Evolutionary conservation across 73 alveolate genomes (phyloP).

Genomic region (Paramecium pentaurelia): DNA sequence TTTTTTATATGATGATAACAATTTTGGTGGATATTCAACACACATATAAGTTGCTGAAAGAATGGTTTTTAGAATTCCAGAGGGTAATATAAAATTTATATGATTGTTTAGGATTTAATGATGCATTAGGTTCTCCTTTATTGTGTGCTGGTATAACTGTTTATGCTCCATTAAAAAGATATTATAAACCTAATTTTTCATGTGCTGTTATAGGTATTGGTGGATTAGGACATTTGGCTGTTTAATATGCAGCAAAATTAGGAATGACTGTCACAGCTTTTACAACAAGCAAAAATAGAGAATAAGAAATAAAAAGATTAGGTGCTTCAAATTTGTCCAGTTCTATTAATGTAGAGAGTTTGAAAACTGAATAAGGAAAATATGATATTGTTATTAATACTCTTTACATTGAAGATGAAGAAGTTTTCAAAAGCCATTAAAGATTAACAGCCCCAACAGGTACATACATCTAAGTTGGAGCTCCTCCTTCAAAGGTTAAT

Average conservation of each 20-base stretch:
- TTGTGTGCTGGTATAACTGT: constrained; percentile 72
- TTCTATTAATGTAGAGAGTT: background rate
- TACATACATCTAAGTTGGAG: constrained; percentile 34
- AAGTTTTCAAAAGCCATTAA: background rate
- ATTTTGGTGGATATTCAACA: constrained; percentile 74
- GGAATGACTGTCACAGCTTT: constrained; percentile 74
- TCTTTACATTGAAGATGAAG: constrained; percentile 30
- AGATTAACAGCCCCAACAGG: constrained; percentile 34
- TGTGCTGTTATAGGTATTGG: constrained; percentile 72
- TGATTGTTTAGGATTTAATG: background rate
- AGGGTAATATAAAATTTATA: background rate
- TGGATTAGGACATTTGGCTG: constrained; percentile 76
- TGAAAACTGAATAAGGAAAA: background rate
- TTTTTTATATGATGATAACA: background rate
- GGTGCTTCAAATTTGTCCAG: constrained; percentile 62
- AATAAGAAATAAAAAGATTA: constrained; percentile 58
- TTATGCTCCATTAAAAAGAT: constrained; percentile 65
- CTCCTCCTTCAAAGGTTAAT: constrained; percentile 24
- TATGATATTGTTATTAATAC: constrained; percentile 33
- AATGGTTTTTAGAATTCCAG: constrained; percentile 63
- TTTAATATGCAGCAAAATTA: constrained; percentile 62
- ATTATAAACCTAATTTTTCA: constrained; percentile 41
- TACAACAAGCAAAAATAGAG: constrained; percentile 54
- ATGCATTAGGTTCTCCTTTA: constrained; percentile 61
- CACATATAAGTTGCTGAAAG: constrained; percentile 62